Conservation (phyloP, 2,329 filamentous ascomycete species). For the Clonostachys rosea region DNA sequence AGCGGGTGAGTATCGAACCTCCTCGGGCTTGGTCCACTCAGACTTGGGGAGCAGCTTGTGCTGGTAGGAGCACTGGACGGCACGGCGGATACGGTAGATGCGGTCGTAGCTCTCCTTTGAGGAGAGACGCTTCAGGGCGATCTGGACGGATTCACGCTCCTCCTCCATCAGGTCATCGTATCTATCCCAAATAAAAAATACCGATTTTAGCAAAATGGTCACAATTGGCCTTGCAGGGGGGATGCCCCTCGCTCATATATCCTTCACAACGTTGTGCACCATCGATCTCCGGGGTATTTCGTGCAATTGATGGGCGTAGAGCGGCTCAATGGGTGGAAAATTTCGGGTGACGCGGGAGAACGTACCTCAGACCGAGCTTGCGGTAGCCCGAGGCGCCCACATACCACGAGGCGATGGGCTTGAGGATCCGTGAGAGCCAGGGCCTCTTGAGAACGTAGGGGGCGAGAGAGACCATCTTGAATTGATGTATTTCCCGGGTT, state of each 20-base stretch:
- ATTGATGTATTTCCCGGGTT: neutral
- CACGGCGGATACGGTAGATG: slow-evolving; percentile 93
- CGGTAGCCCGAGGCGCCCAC: slow-evolving; percentile 85
- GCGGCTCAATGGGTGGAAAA: too few species aligned
- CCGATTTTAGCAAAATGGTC: too few species aligned
- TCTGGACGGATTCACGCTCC: slow-evolving; percentile 81
- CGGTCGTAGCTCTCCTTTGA: slow-evolving; percentile 93
- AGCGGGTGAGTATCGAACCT: slow-evolving; percentile 21
- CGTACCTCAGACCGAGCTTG: slow-evolving; percentile 84
- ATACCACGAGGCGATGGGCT: slow-evolving; percentile 86
- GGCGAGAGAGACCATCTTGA: slow-evolving; percentile 66
- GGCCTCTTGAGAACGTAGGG: slow-evolving; percentile 78
- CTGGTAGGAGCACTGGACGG: slow-evolving; percentile 69
- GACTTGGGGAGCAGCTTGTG: slow-evolving; percentile 62
- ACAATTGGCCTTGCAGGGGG: too few species aligned
- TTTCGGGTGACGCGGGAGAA: slow-evolving; percentile 1
- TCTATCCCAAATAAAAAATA: slow-evolving; percentile 42
- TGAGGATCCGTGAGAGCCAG: slow-evolving; percentile 73
- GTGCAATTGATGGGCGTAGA: too few species aligned
- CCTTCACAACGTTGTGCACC: too few species aligned
- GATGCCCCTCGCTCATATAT: too few species aligned
- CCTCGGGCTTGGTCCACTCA: slow-evolving; percentile 54
- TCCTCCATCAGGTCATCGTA: slow-evolving; percentile 93
- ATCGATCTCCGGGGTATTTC: too few species aligned
- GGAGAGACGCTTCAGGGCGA: slow-evolving; percentile 84